Conservation (phyloP, 2,329 filamentous ascomycete species). For the Didymella arachidicola region DNA sequence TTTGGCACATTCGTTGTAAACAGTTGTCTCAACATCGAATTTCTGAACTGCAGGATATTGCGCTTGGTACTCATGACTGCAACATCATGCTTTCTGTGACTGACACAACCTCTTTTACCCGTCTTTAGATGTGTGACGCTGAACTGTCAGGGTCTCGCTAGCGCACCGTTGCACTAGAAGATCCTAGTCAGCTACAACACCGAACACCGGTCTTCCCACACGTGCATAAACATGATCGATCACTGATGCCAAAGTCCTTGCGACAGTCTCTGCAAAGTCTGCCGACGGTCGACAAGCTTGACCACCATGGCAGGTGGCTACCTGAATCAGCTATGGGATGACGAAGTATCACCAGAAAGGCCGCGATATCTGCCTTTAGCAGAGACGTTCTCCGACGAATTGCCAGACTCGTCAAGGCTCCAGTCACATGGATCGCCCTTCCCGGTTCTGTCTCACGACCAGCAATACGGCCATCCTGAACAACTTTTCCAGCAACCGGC, state of each 20-base stretch:
- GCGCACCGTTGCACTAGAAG: constrained; percentile 1
- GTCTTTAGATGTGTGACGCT: no score
- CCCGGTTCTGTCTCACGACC: constrained; percentile 25
- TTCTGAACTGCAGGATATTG: no score
- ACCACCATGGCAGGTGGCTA: constrained; percentile 36
- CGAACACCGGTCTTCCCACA: constrained; percentile 8
- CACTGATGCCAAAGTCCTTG: constrained; percentile 22
- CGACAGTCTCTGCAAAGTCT: no score
- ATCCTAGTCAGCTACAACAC: constrained; percentile 19
- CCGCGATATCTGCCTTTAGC: constrained; percentile 33
- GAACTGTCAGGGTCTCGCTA: constrained; percentile 21
- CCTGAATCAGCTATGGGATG: constrained; percentile 33
- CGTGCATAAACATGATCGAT: constrained; percentile 26
- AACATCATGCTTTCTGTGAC: no score
- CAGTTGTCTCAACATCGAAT: no score
- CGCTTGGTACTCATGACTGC: no score
- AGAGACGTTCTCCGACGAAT: constrained; percentile 31
- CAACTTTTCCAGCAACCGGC: constrained; percentile 29
- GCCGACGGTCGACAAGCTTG: constrained; percentile 19
- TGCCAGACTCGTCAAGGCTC: constrained; percentile 22
- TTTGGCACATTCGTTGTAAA: no score
- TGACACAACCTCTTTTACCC: no score
- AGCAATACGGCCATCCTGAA: constrained; percentile 29
- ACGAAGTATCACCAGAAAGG: constrained; percentile 24
- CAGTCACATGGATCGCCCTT: constrained; percentile 17